phyloP scores from a whole-genome alignment of 768 basidiomycete species.

The Nidula microcarpa region DNA sequence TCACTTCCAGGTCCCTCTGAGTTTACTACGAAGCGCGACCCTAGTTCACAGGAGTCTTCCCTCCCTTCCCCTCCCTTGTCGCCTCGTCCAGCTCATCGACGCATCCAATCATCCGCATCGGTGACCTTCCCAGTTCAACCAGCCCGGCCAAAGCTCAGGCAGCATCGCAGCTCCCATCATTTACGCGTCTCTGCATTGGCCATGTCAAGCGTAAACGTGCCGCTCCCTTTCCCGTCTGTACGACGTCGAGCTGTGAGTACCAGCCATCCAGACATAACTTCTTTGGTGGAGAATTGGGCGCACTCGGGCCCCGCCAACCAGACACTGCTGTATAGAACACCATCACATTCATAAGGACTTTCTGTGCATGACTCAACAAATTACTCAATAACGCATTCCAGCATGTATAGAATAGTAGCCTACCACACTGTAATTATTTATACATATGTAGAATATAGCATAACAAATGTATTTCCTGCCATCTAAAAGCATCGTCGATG shows the following conservation, averaged over 20 bases:
- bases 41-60: too few relatives aligned
- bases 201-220: constrained; percentile 29
- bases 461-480: too few relatives aligned
- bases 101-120: not conserved
- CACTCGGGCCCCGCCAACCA: constrained; percentile 56
- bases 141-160: constrained; percentile 1
- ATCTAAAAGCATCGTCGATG: too few relatives aligned
- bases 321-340: constrained; percentile 30
- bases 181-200: constrained; percentile 18
- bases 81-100: too few relatives aligned
- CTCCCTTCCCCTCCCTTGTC: too few relatives aligned
- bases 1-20: too few relatives aligned
- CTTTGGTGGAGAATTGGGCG: constrained; percentile 58
- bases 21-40: too few relatives aligned
- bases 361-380: not conserved
- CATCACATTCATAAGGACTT: not conserved
- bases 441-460: too few relatives aligned
- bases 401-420: not conserved
- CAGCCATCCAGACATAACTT: constrained; percentile 58
- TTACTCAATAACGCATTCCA: not conserved
- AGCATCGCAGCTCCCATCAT: constrained; percentile 5
- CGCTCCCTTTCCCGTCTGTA: constrained; percentile 45
- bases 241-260: constrained; percentile 31
- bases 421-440: too few relatives aligned
- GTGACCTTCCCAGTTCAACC: not conserved